These are phyloP conservation scores for Ustilago loliicola DNA, from an alignment of 1,284 basidiomycete genomes.

Conservation along the genomic window DNA sequence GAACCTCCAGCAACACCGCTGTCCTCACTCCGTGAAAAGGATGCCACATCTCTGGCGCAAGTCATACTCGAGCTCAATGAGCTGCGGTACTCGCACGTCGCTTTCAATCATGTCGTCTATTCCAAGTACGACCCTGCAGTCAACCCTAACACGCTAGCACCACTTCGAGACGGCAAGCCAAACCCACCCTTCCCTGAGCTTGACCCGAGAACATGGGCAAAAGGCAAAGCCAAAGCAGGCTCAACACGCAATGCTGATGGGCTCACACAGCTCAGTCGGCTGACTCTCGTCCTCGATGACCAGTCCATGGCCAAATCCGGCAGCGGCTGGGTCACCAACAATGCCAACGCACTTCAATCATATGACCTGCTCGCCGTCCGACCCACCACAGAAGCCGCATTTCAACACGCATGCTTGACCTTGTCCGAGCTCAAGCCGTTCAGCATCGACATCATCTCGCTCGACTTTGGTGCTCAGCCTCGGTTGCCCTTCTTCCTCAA, in stretches of 20 bases:
- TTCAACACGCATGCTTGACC: slow-evolving; percentile 83
- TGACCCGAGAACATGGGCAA: slow-evolving; percentile 50
- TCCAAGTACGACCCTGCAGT: slow-evolving; percentile 50
- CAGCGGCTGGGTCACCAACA: slow-evolving; percentile 58
- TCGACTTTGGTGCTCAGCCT: slow-evolving; percentile 80
- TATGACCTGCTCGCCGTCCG: slow-evolving; percentile 83
- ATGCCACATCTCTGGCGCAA: slow-evolving; percentile 39
- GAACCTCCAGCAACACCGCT: slow-evolving; percentile 19
- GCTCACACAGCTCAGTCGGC: slow-evolving; percentile 63
- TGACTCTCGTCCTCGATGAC: slow-evolving; percentile 68
- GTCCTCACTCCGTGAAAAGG: slow-evolving; percentile 29
- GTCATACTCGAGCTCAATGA: slow-evolving; percentile 45
- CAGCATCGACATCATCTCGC: slow-evolving; percentile 83
- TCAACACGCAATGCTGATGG: not conserved
- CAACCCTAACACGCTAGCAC: slow-evolving; percentile 54
- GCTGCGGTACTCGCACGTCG: slow-evolving; percentile 59
- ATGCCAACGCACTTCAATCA: slow-evolving; percentile 69
- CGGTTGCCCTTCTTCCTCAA: slow-evolving; percentile 84
- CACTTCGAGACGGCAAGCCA: slow-evolving; percentile 23
- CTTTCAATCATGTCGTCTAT: slow-evolving; percentile 62
- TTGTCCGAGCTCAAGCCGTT: slow-evolving; percentile 82
- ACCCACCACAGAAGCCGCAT: slow-evolving; percentile 79
- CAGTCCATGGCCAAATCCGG: slow-evolving; percentile 59
- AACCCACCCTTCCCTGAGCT: slow-evolving; percentile 61
- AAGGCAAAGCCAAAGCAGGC: slow-evolving; percentile 21